Evolutionary conservation across 1,139 yeast species (phyloP).

Genomic region (Sugiyamaella xylanicola): DNA sequence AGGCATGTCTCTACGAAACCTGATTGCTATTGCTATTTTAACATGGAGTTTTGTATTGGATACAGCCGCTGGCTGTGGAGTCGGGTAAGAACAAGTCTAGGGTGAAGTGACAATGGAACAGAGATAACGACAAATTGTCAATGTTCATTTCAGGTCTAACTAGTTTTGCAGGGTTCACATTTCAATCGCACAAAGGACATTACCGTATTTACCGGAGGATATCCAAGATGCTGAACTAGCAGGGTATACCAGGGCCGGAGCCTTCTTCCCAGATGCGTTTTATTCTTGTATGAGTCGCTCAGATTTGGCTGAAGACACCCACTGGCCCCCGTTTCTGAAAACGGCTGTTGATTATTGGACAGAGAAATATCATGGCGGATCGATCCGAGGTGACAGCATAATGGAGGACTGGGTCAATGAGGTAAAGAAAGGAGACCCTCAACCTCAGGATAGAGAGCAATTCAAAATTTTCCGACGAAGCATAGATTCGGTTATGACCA

Average conservation of each 20-base stretch:
- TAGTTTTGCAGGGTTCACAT: constrained; percentile 44
- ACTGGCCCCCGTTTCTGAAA: constrained; percentile 64
- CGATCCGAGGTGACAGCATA: not conserved
- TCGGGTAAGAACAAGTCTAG: constrained; percentile 13
- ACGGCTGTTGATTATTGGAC: constrained; percentile 48
- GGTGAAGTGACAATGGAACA: no score
- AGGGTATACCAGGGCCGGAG: constrained; percentile 49
- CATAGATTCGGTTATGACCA: not conserved
- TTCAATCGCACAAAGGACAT: constrained; percentile 46
- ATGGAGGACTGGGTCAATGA: not conserved
- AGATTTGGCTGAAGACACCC: constrained; percentile 59
- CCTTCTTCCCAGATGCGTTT: constrained; percentile 65
- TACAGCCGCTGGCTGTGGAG: constrained; percentile 21
- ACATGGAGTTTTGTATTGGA: constrained; percentile 38
- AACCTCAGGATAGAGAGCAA: not conserved
- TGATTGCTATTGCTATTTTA: constrained; percentile 32
- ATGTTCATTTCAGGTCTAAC: not conserved
- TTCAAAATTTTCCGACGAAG: not conserved
- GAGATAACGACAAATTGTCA: no score
- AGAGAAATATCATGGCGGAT: constrained; percentile 35
- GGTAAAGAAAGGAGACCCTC: not conserved
- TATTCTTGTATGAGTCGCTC: constrained; percentile 55
- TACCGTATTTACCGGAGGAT: constrained; percentile 39
- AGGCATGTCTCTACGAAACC: not conserved
- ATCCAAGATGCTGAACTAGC: constrained; percentile 30